Base-by-base conservation (phyloP, 108 stramenopile genomes). In the Cyclotella atomus region DNA sequence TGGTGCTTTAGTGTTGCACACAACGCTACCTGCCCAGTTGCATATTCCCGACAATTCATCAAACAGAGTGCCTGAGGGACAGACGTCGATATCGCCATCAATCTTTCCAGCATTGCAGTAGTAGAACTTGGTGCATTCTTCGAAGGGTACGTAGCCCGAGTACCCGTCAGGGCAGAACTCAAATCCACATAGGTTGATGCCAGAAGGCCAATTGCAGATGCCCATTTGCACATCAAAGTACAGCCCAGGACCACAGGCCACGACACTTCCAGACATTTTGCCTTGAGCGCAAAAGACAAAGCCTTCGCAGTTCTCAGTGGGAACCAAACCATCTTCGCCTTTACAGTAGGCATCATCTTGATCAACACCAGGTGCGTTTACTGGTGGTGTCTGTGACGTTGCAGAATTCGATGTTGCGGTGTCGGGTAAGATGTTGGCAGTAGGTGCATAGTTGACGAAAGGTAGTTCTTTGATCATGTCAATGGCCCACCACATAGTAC, bases 401-500 rank as follows among this genome's bases (percentile, higher is more conserved):
- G 70, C 45, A 36, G 12, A 59, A n/a, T 36, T 9, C 19, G 47
- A 17, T 41, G 45, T 47, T 54, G 47, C 27, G 1, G 35, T 10
- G n/a, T 47, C 28, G 1, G 57, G 56, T 33, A 67, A 29, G 27
- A 38, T 50, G 64, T 17, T 63, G 23, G 54, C 33, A 16, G 36
- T 23, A 19, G 55, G 28, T 1, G 66, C 59, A 28, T 45, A 33
- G 8, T 27, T 12, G 7, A 38, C 53, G 38, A 77, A 77, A 25
- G 64, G 76, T 21, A 67, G 73, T 6, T 56, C 69, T 32, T 76
- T 62, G 36, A 75, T 75, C 80, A 81, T 81, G 69, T 81, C 80
- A 25, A 70, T 29, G 35, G 80, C 73, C 80, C 80, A 81, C 80
- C 80, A 81, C 80, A 81, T 81, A 59, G 68, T 60, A 59, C 80